These are phyloP conservation scores for Cicer chorassanicum DNA, from an alignment of 306 rosid genomes.

Conservation along the genomic window DNA sequence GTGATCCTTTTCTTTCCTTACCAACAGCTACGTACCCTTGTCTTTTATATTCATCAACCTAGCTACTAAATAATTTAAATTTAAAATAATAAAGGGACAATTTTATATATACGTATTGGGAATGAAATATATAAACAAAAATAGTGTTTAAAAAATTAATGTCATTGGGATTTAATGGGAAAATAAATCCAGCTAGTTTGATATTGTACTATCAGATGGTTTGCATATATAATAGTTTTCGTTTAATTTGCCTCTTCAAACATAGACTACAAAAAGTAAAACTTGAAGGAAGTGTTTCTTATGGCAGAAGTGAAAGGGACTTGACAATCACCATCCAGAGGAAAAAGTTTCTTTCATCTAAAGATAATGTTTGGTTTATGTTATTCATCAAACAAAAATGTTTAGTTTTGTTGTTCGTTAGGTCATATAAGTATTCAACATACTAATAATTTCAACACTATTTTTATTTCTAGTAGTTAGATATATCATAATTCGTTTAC, in stretches of 20 bases:
- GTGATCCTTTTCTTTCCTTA: slow-evolving; percentile 30
- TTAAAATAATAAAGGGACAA: no score
- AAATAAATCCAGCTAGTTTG: not conserved
- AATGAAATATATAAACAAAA: no score
- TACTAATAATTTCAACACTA: no score
- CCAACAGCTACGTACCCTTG: not conserved
- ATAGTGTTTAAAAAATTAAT: no score
- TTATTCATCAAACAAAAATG: no score
- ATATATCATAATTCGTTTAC: no score
- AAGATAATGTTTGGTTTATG: slow-evolving; percentile 39
- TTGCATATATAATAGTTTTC: not conserved
- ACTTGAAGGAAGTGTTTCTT: slow-evolving; percentile 40
- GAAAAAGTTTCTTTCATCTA: slow-evolving; percentile 29
- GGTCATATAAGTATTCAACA: no score
- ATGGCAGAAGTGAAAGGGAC: slow-evolving; percentile 47
- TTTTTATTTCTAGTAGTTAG: no score
- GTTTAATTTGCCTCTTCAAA: not conserved
- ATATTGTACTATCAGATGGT: no score
- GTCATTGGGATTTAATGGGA: not conserved
- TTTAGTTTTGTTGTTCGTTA: no score
- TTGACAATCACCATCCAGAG: slow-evolving; percentile 30
- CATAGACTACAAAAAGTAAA: slow-evolving; percentile 6
- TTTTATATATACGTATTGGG: no score
- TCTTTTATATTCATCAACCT: slow-evolving; percentile 2
- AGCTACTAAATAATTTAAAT: no score